phyloP scores from a whole-genome alignment of 305 asterid genomes.

The Coffea humblotiana region DNA sequence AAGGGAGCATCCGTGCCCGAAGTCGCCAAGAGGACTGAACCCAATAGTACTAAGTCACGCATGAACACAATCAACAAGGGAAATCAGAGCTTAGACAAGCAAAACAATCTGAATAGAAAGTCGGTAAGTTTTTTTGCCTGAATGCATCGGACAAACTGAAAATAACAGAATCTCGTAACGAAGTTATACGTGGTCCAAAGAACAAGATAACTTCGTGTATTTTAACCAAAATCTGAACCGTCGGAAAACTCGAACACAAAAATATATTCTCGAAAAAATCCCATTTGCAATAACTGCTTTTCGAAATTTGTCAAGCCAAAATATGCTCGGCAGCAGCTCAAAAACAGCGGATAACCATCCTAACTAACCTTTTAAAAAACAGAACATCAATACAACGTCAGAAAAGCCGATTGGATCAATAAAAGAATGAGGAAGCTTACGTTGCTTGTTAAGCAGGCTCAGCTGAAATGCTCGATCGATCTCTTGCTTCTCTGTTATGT shows the following conservation, averaged over 20 bases:
- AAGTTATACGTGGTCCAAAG: not conserved
- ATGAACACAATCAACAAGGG: not conserved
- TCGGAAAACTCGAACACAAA: not conserved
- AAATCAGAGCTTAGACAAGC: not conserved
- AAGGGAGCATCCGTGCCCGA: not conserved
- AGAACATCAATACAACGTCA: not conserved
- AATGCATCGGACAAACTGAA: not conserved
- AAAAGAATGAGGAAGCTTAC: conserved; percentile 13
- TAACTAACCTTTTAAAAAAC: not conserved
- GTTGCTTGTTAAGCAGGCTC: not conserved
- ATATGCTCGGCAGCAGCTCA: not conserved
- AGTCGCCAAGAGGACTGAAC: no score
- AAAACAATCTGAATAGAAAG: not conserved
- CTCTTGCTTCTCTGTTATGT: not conserved
- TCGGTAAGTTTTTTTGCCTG: no score
- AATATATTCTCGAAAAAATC: not conserved
- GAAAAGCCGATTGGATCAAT: not conserved
- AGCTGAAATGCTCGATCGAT: not conserved
- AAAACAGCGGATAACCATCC: not conserved
- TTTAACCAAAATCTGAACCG: not conserved
- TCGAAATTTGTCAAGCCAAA: not conserved
- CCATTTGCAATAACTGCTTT: not conserved
- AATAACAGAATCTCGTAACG: not conserved
- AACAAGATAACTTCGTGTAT: not conserved
- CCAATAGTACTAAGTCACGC: no score